Conservation (phyloP, 2,329 filamentous ascomycete genomes). For the Apiospora koreana region DNA sequence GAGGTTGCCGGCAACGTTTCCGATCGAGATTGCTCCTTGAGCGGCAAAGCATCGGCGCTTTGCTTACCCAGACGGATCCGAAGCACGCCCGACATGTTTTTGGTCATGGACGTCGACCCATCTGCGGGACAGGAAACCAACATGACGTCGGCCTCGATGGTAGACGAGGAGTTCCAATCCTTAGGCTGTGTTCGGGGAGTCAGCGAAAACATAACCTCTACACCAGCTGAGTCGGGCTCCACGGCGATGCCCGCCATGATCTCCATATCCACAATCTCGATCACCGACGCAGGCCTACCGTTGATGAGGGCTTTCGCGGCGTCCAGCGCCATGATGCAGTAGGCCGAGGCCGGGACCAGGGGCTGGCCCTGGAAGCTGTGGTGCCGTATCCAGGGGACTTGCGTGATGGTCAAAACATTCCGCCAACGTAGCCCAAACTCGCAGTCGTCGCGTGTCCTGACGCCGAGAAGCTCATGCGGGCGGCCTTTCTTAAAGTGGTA, state of each 20-base stretch:
- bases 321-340: slow-evolving; percentile 48
- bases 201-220: slow-evolving; percentile 40
- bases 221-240: slow-evolving; percentile 31
- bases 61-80: slow-evolving; percentile 34
- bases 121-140: slow-evolving; percentile 36
- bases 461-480: slow-evolving; percentile 40
- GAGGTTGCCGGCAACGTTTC: slow-evolving; percentile 35
- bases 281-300: slow-evolving; percentile 21
- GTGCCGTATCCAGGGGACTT: slow-evolving; percentile 41
- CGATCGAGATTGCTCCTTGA: slow-evolving; percentile 20
- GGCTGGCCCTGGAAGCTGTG: slow-evolving; percentile 46
- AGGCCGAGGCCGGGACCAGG: slow-evolving; percentile 48
- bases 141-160: slow-evolving; percentile 34
- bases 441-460: slow-evolving; percentile 38
- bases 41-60: slow-evolving; percentile 28
- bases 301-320: slow-evolving; percentile 35
- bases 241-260: slow-evolving; percentile 30
- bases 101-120: slow-evolving; percentile 35
- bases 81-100: slow-evolving; percentile 36
- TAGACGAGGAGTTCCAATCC: slow-evolving; percentile 7
- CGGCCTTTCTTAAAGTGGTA: slow-evolving; percentile 31
- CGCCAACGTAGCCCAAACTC: slow-evolving; percentile 39
- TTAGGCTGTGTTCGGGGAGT: slow-evolving; percentile 20
- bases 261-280: slow-evolving; percentile 29
- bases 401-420: slow-evolving; percentile 39